Evolutionary conservation across 169 alveolate genomes (phyloP).

Genomic region (Toxoplasma gondii): DNA sequence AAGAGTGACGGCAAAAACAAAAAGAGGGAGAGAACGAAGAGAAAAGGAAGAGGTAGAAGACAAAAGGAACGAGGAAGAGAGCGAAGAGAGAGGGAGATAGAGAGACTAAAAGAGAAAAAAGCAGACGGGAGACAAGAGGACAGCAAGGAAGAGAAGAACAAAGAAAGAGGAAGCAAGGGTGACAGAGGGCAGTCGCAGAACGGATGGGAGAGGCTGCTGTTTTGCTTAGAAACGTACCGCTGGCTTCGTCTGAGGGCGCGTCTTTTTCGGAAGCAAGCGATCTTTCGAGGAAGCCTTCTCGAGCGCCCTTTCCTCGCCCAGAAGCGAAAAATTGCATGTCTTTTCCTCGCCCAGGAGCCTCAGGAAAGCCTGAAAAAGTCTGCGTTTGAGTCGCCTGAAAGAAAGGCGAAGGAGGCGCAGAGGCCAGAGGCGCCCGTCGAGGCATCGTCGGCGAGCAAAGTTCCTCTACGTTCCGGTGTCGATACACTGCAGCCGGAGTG

Average conservation of each 20-base stretch:
- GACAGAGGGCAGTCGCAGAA: not conserved
- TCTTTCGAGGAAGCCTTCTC: too few relatives aligned
- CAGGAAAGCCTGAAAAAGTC: too few relatives aligned
- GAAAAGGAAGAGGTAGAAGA: not conserved
- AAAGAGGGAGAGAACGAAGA: too few relatives aligned
- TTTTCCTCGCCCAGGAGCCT: too few relatives aligned
- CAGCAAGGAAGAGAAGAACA: not conserved
- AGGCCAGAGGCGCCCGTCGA: not conserved
- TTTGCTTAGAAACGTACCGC: too few relatives aligned
- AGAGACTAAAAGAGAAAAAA: not conserved
- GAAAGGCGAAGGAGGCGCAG: not conserved
- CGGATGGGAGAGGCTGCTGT: not conserved
- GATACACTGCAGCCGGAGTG: slow-evolving; percentile 13
- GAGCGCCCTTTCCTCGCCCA: too few relatives aligned
- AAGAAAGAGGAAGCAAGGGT: not conserved
- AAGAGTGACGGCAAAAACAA: too few relatives aligned
- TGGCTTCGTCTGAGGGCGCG: too few relatives aligned
- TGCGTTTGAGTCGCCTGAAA: too few relatives aligned
- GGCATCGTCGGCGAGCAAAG: not conserved
- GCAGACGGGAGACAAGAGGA: not conserved
- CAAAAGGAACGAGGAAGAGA: not conserved
- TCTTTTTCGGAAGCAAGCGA: too few relatives aligned
- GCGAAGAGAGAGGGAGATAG: not conserved
- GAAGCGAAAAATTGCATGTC: too few relatives aligned
- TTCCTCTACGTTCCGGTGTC: slow-evolving; percentile 22